A percentile compares a stretch with the other conserved stretches of the same genome.
Conservation (phyloP, 2,329 filamentous ascomycete species). For the Akanthomyces lecanii region DNA sequence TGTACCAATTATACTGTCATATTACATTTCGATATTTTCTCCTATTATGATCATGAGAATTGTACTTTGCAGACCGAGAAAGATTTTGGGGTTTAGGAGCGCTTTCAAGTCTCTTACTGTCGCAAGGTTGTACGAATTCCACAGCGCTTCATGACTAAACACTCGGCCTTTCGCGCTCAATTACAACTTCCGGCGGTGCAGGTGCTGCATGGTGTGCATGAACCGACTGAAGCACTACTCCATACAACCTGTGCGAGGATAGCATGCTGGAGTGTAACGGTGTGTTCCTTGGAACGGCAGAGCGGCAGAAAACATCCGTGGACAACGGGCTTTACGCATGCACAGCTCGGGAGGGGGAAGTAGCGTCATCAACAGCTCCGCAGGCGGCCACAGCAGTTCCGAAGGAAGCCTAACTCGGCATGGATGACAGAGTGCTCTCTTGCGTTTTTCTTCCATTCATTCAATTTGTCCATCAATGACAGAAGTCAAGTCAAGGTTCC, state of each 20-base stretch:
- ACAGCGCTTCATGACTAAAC: background rate
- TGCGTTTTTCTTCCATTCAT: too few relatives aligned
- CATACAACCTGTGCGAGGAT: background rate
- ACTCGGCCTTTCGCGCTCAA: background rate
- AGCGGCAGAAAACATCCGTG: background rate
- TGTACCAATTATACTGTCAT: slow-evolving; percentile 14
- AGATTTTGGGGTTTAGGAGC: too few relatives aligned
- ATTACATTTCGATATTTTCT: background rate
- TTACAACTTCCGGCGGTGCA: background rate
- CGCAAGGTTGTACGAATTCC: too few relatives aligned
- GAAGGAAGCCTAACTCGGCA: too few relatives aligned
- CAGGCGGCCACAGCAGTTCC: too few relatives aligned
- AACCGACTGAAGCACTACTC: background rate
- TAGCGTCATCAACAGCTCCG: background rate
- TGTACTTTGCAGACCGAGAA: background rate
- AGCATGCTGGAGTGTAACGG: background rate
- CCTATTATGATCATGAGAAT: too few relatives aligned
- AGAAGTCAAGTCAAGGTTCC: too few relatives aligned
- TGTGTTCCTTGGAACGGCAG: background rate
- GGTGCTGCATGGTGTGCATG: background rate
- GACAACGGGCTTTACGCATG: background rate
- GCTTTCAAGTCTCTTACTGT: too few relatives aligned
- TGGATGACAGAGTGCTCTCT: too few relatives aligned
- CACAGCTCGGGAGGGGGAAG: background rate
- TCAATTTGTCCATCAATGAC: too few relatives aligned